Evolutionary conservation across 495 filamentous ascomycete species (phyloP), one percentile per base, ranked within the genome.

Genomic region (Neurospora sp.): DNA sequence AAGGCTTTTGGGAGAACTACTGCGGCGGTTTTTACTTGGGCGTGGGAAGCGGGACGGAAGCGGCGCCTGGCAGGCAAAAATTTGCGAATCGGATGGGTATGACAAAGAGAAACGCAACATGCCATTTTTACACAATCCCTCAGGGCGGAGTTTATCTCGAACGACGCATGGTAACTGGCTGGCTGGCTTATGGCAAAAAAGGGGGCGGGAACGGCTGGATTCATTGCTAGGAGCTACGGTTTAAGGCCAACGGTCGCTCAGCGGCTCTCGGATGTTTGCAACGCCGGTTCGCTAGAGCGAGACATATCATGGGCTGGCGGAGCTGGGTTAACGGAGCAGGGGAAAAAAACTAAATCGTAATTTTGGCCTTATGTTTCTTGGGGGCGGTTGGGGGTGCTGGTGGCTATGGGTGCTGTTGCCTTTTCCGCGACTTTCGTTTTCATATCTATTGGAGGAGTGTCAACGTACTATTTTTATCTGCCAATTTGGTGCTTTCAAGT

Each of bases 11-110:
- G 80, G 77, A 79, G 71, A 73, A 69, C 37, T 73, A 72, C 71
- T 27, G 71, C 73, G 73, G 69, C 39, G 38, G 77, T 75, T 77
- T 71, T 73, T 76, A 72, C 44, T 72, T 61, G 27, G 59, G 71
- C 42, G 39, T 68, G 35, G 69, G 45, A 71, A 65, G 74, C 69
- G 75, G 75, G 47, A 71, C 47, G 73, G 73, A 68, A 74, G 74
- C 68, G 75, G 72, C 39, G 75, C 77, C 73, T 74, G 76, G 74
- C 37, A 74, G 75, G 73, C 74, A 81, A 80, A 79, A 76, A 73
- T 74, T 71, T 71, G 69, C 59, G 76, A 74, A 78, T 78, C 72
- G 79, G 81, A 80, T 77, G 80, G 82, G 81, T 81, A 84, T 82
- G 81, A 84, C 76, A 85, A 85, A 83, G 76, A 80, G 74, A 65